Base-by-base conservation (phyloP, 2,329 filamentous ascomycete genomes). In the Aspergillus quadrilineatus region DNA sequence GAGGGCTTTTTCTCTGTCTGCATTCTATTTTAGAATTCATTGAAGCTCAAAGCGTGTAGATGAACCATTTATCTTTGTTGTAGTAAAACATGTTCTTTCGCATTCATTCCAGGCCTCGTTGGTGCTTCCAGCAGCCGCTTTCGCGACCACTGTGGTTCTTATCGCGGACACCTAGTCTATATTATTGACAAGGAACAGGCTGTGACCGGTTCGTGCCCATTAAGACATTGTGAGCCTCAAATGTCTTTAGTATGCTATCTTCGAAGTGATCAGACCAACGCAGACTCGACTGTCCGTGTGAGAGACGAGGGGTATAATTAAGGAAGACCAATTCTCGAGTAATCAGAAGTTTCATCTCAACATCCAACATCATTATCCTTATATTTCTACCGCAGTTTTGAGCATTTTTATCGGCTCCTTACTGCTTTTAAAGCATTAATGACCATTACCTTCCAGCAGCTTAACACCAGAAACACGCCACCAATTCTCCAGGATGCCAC, bases 21-120 rank as follows among this genome's bases (percentile, higher is more conserved):
- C n/a, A 53, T 32, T 29, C n/a, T 29, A 30, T 37, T 43, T 44
- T 51, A 48, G 47, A 50, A n/a, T 46, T 28, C 41, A 46, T 46
- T 51, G 15, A 50, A 42, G 26, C 43, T 51, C 42, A 32, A 42
- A 47, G 17, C 48, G 17, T 37, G 10, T n/a, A 37, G 12, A 29
- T 9, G 7, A 37, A 17, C 34, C 14, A 37, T 29, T 4, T 37
- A 6, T 15, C 15, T 34, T 29, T 29, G 14, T 43, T 47, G 30
- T 22, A 22, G 22, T n/a, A 22, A n/a, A n/a, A 4, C 8, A n/a
- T 15, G n/a, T 51, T 42, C 22, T 22, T 22, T 29, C 15, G 44
- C 6, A 9, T 22, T 26, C 15, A 37, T 2, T 12, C 29, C 41
- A 12, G 12, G 10, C 15, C 8, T 37, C 2, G 9, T n/a, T 37